phyloP scores from a whole-genome alignment of 202 grass and related monocot species.

The Hordeum pubiflorum region DNA sequence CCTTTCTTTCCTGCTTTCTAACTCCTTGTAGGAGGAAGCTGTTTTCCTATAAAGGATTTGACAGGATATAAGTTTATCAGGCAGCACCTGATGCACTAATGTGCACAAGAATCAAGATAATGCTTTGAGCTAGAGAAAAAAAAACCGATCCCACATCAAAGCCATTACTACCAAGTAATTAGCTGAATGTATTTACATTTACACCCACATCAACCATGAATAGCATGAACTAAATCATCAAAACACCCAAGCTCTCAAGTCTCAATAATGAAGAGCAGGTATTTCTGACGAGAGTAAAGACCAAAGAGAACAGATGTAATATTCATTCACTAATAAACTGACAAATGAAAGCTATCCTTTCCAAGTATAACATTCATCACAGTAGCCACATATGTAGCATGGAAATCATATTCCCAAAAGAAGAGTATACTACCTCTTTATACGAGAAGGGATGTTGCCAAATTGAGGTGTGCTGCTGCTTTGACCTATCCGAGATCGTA shows the following conservation, averaged over 20 bases:
- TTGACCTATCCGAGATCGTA: constrained; percentile 50
- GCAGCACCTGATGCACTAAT: constrained; percentile 15
- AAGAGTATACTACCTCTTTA: constrained; percentile 57
- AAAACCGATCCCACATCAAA: neutral
- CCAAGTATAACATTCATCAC: neutral
- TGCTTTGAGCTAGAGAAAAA: constrained; percentile 7
- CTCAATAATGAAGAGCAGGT: neutral
- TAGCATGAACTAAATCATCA: neutral
- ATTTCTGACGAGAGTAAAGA: neutral
- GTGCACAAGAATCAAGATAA: neutral
- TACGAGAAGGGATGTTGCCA: constrained; percentile 51
- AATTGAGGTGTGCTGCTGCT: constrained; percentile 30
- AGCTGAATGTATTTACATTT: neutral
- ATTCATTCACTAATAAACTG: neutral
- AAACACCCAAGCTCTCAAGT: neutral
- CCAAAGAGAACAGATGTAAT: neutral
- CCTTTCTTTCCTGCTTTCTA: constrained; percentile 70
- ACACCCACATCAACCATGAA: neutral
- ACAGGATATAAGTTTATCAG: neutral
- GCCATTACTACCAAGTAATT: neutral
- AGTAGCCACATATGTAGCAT: neutral
- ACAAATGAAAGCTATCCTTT: neutral
- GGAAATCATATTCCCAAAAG: neutral
- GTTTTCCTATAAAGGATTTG: constrained; percentile 48
- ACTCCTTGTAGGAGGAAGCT: constrained; percentile 68